These are phyloP conservation scores for Parathielavia hyrcaniae DNA, from an alignment of 495 filamentous ascomycete genomes.

Conservation along the genomic window DNA sequence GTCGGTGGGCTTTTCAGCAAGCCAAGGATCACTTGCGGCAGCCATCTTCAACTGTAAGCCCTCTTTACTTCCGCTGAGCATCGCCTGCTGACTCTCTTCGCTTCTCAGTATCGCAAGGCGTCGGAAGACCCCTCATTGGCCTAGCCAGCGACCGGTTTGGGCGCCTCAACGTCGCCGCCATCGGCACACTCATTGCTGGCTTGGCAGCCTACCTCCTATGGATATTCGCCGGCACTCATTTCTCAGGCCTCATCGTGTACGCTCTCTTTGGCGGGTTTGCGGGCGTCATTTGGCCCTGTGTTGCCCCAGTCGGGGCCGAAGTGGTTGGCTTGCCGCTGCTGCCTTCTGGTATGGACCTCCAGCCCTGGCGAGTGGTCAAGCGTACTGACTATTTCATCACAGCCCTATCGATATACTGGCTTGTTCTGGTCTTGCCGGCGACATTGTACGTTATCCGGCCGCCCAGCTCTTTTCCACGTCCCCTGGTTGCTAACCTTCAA, in stretches of 20 bases:
- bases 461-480: too few relatives aligned
- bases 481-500: not conserved
- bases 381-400: not conserved
- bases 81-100: conserved; percentile 1
- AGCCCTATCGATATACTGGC: conserved; percentile 69
- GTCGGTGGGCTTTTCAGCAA: conserved; percentile 55
- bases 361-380: not conserved
- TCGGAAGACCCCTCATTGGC: conserved; percentile 58
- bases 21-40: conserved; percentile 62
- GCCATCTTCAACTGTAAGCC: conserved; percentile 67
- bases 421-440: conserved; percentile 62
- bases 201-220: conserved; percentile 61
- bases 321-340: conserved; percentile 67
- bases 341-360: conserved; percentile 47
- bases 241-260: conserved; percentile 64
- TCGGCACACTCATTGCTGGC: conserved; percentile 55
- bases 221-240: conserved; percentile 57
- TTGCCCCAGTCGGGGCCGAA: conserved; percentile 69
- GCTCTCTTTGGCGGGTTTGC: conserved; percentile 63
- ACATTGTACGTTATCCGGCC: conserved; percentile 46
- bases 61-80: not conserved
- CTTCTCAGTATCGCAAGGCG: conserved; percentile 37
- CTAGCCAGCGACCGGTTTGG: conserved; percentile 60
- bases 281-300: conserved; percentile 67
- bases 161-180: conserved; percentile 58